Evolutionary conservation across 768 basidiomycete species (phyloP), one percentile per base, ranked within the genome.

Genomic region (Clathrus columnatus): DNA sequence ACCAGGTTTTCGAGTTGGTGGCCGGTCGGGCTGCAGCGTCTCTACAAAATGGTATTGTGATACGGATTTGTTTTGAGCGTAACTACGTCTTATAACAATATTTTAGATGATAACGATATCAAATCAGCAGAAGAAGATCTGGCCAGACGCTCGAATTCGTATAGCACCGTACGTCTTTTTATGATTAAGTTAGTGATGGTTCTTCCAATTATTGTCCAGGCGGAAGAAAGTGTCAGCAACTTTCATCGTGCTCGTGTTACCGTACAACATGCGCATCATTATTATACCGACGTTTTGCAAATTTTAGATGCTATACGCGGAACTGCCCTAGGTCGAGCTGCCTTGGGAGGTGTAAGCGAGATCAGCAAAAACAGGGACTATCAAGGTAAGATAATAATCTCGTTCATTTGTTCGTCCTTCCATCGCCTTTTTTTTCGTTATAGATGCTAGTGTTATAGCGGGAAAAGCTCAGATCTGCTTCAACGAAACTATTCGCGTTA

Each of bases 201-300:
- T 44, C 20, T 28, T 26, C 46, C 17, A 26, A 26, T 28, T 54
- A 16, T 21, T 2, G 46, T 47, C 14, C 14, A 55, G 54, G 46
- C 54, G 18, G 27, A 55, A 30, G 32, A 26, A 7, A 17, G 32
- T 7, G 36, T 51, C 4, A 32, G 29, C 10, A 48, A 56, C 26
- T 36, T 58, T 29, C 20, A 20, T 8, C 45, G 57, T 23, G 57
- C 53, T 36, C 57, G 54, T 20, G 45, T 54, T 14, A 58, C 57
- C n/a, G 48, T 54, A 0, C 57, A 58, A 24, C 57, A 58, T 30
- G 52, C 57, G 10, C 57, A 58, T 46, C 57, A 58, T 46, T 58
- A 58, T 44, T 54, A 54, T 50, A 11, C 5, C 11, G 48, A 8
- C 6, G 54, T 44, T 48, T 28, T 58, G 14, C 11, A 49, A 11